Evolutionary conservation across 495 filamentous ascomycete genomes (phyloP), one percentile per base, ranked within the genome.

Genomic region (Aspergillus sparsus): DNA sequence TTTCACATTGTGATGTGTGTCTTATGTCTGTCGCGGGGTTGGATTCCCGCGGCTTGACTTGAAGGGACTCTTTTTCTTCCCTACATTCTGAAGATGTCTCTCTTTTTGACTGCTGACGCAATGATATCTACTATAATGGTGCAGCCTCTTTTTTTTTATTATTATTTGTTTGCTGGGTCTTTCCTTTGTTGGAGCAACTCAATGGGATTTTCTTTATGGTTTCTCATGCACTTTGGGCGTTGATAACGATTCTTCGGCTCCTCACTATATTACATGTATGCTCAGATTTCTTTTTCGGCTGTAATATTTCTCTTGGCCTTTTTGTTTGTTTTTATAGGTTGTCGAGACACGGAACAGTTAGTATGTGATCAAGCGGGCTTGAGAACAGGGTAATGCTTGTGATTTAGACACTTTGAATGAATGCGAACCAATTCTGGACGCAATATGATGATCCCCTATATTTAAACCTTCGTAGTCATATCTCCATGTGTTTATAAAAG

Each of bases 331-430:
- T 33, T 49, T 52, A 57, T 64, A 44, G 57, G 54, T 62, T n/a
- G 42, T 59, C 21, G 54, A 52, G 52, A 60, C 49, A 63, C 34
- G 62, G 58, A 62, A 60, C 53, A 46, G 60, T 49, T 36, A 52
- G 55, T 35, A 45, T 68, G 60, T 68, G 63, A 65, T 68, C 62
- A 68, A 68, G 66, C 66, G 34, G 66, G 66, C 66, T 68, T 68
- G 66, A 66, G 58, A 65, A 57, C 63, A 60, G 47, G 50, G 49
- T 57, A 60, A 64, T 68, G 61, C 54, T 58, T 68, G 66, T 67
- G 58, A 68, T 61, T 63, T 65, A 65, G 54, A 63, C 55, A 49
- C 37, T 61, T 65, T 55, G 60, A 62, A 45, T 58, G 49, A 33
- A 68, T 62, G 58, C 51, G 55, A 61, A 37, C 57, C 44, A 41